Conservation (phyloP, 495 filamentous ascomycete genomes). For the Tuber calosporum region DNA sequence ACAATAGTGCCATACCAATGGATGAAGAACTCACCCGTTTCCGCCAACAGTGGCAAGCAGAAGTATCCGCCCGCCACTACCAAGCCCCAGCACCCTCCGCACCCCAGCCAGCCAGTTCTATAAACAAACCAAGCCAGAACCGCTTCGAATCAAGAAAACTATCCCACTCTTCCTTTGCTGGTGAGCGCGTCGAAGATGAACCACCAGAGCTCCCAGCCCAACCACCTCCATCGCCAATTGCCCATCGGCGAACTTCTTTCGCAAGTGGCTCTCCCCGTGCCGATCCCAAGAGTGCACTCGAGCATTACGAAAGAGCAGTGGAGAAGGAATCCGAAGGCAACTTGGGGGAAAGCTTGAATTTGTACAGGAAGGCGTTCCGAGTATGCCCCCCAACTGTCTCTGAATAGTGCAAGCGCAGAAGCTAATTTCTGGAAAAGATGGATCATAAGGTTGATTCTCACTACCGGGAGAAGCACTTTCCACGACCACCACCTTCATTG, state of each 20-base stretch:
- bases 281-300: conserved; percentile 59
- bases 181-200: conserved; percentile 6
- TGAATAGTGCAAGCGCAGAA: conserved; percentile 16
- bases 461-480: conserved; percentile 88
- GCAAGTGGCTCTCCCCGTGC: neutral
- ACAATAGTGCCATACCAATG: conserved; percentile 44
- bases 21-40: conserved; percentile 69
- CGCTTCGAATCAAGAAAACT: conserved; percentile 19
- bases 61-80: conserved; percentile 57
- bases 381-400: conserved; percentile 45
- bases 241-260: conserved; percentile 14
- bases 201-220: neutral
- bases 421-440: conserved; percentile 51
- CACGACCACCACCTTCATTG: conserved; percentile 46
- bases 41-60: conserved; percentile 73
- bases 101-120: conserved; percentile 5
- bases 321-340: conserved; percentile 78
- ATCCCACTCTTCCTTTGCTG: conserved; percentile 12
- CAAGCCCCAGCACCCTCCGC: neutral
- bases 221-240: conserved; percentile 9
- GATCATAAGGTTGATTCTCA: conserved; percentile 74
- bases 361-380: conserved; percentile 84
- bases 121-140: conserved; percentile 6
- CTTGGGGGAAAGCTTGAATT: conserved; percentile 77
- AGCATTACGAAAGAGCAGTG: conserved; percentile 88